Base-by-base conservation (phyloP, 2,329 filamentous ascomycete genomes). In the Coniochaeta pulveracea region DNA sequence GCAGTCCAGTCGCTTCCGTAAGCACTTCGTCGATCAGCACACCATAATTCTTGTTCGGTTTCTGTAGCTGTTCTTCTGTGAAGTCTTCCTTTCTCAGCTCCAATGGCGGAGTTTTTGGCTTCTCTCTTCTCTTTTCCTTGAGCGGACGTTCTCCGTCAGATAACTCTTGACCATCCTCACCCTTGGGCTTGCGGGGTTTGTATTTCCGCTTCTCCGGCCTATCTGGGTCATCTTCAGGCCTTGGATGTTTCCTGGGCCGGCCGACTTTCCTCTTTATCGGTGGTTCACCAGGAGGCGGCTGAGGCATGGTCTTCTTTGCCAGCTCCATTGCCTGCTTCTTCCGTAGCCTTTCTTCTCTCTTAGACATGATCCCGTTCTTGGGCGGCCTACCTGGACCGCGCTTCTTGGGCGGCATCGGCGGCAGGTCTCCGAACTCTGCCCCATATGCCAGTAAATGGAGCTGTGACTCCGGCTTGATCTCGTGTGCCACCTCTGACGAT, bases 341-440 rank as follows among this genome's bases (percentile, higher is more conserved):
- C 6, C 76, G 65, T 30, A 76, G 53, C 12, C 74, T 65, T 43
- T 78, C 69, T 47, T 86, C 79, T 36, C 83, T 67, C 56, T 86
- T 86, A 2, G 82, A 88, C 74, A 86, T 84, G 49, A 85, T 70
- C 18, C 83, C 83, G 47, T 88, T 82, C 58, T 88, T 88, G 0
- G 83, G 83, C 14, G 83, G 83, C 34, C 83, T 64, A n/a, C 83
- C 83, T 8, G 83, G 83, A 10, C 83, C 83, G 43, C 82, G 76
- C 41, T 80, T 78, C 55, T 74, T 80, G 18, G 73, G 69, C 19
- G 73, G 57, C 38, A 61, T 46, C 15, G 56, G 43, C 5, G 55
- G 55, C 5, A 54, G 40, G n/a, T 51, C 33, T 11, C 22, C 18
- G 11, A 31, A 12, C 18, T 31, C 28, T n/a, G 22, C 18, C n/a